Conservation (phyloP, 805 yeast genomes). For the Tetrapisispora iriomotensis region DNA sequence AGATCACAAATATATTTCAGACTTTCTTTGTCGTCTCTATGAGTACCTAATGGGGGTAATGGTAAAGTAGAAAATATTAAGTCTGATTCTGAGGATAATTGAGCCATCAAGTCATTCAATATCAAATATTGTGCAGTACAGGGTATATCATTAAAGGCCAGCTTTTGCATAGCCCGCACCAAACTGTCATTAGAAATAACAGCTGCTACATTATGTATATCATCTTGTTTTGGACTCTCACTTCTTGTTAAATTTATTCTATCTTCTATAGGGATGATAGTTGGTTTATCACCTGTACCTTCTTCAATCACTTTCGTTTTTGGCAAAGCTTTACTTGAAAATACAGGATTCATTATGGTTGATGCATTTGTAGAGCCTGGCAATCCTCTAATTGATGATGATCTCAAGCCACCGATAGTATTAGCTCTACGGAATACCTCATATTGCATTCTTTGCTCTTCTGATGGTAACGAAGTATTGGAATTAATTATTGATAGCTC, state of each 20-base stretch:
- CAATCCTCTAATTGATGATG: not conserved
- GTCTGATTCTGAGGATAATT: conserved; percentile 48
- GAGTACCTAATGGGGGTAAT: conserved; percentile 77
- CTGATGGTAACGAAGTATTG: conserved; percentile 8
- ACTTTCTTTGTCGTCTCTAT: conserved; percentile 56
- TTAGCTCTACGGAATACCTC: conserved; percentile 8
- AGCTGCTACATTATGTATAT: conserved; percentile 24
- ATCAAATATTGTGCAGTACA: conserved; percentile 86
- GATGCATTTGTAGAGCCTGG: conserved; percentile 2
- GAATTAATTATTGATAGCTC: conserved; percentile 19
- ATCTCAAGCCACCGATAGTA: not conserved
- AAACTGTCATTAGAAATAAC: conserved; percentile 27
- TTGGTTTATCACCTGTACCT: conserved; percentile 58
- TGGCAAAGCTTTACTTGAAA: conserved; percentile 65
- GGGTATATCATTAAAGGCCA: conserved; percentile 77
- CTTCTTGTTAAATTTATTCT: conserved; percentile 1
- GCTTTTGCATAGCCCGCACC: conserved; percentile 29
- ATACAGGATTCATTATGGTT: conserved; percentile 39
- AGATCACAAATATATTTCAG: conserved; percentile 66
- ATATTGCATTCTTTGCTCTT: conserved; percentile 3
- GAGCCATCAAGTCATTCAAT: conserved; percentile 73
- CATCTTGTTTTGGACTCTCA: conserved; percentile 7
- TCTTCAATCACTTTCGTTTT: conserved; percentile 56
- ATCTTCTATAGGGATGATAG: conserved; percentile 44
- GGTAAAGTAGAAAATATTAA: conserved; percentile 86